Evolutionary conservation across 2,329 filamentous ascomycete species (phyloP).

Genomic region (Mollisiaceae sp.): DNA sequence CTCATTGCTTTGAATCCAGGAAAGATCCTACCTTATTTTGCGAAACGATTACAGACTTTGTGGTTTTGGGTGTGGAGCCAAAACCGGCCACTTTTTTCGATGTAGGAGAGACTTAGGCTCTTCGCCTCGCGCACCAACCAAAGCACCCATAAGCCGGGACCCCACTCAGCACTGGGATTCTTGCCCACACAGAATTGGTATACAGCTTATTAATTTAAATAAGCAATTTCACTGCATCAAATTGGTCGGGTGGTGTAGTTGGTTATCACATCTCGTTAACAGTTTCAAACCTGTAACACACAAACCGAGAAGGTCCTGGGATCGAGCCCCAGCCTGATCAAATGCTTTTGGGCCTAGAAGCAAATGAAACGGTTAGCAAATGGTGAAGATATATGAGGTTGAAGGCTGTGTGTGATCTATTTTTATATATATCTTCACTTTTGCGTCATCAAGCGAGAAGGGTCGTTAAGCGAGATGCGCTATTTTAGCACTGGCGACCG

Average conservation of each 20-base stretch:
- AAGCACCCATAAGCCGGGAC: too few relatives aligned
- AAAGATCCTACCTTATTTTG: too few relatives aligned
- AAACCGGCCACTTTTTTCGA: too few relatives aligned
- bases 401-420: background rate
- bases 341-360: background rate
- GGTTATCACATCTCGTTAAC: constrained; percentile 10
- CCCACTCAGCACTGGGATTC: background rate
- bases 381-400: background rate
- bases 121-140: too few relatives aligned
- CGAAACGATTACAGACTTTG: too few relatives aligned
- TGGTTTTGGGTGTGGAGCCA: too few relatives aligned
- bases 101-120: too few relatives aligned
- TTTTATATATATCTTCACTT: background rate
- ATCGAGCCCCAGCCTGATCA: constrained; percentile 9
- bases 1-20: too few relatives aligned
- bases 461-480: too few relatives aligned
- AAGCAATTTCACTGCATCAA: background rate
- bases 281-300: background rate
- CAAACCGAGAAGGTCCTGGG: constrained; percentile 6
- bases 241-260: constrained; percentile 5
- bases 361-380: background rate
- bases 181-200: background rate
- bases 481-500: too few relatives aligned
- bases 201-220: background rate
- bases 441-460: background rate